Base-by-base conservation (phyloP, 2,329 filamentous ascomycete species). In the Alternaria novae-zelandiae region DNA sequence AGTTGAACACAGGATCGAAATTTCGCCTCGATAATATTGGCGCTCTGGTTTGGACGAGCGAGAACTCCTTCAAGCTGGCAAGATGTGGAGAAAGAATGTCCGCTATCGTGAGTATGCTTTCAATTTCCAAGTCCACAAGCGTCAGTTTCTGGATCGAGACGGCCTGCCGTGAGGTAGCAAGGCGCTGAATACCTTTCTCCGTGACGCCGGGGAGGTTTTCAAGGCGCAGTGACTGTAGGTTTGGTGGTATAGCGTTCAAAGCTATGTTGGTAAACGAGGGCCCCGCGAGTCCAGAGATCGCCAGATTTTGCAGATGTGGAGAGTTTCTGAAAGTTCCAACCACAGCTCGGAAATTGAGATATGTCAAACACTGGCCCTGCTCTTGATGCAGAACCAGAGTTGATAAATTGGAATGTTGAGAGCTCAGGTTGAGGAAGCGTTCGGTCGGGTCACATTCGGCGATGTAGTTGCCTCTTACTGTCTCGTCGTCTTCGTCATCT, bases 181-280 rank as follows among this genome's bases (percentile, higher is more conserved):
- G 86, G 41, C 84, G 83, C 9, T 83, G 79, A 30, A 89, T 77
- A 11, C 87, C 87, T 46, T 82, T 80, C 62, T 88, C 87, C 3
- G 85, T 87, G 46, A 89, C 73, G 3, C 87, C 87, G 10, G 80
- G 80, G 9, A 89, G 79, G 53, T 83, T 82, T 67, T 89, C 86
- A 28, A 89, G 80, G 4, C 87, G 82, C 12, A 89, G 79, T 0
- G 85, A 87, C 36, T 81, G 78, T 12, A 89, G 73, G 3, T 83
- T 63, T 9, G 61, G 61, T 1, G 86, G 86, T 12, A 89, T 75
- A 30, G 86, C 82, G 26, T 86, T 80, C 32, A 89, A 74, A 3
- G 86, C 84, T 45, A 82, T 79, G 69, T 88, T 84, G 17, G 85
- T 83, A 66, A 89, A 89, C 49, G 87, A 85, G 36, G 83, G 79